Evolutionary conservation across 2,329 filamentous ascomycete genomes (phyloP).

Genomic region (Fusarium lateritium): DNA sequence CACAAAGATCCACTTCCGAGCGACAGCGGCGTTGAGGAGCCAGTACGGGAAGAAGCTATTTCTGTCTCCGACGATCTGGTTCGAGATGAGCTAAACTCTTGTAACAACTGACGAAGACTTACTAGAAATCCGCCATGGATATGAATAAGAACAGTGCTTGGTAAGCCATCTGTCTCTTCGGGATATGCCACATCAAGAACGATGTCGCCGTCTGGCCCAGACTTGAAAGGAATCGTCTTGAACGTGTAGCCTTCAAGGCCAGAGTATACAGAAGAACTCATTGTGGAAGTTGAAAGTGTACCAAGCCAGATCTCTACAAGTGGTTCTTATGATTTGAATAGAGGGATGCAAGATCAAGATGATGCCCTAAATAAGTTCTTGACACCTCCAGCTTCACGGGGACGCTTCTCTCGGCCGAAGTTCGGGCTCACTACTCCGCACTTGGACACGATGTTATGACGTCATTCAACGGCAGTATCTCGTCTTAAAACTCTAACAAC

Average conservation of each 20-base stretch:
- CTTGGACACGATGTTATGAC: neutral
- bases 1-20: constrained; percentile 46
- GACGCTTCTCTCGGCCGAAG: neutral
- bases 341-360: neutral
- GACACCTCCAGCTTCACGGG: too few species aligned
- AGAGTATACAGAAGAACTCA: constrained; percentile 12
- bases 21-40: constrained; percentile 34
- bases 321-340: neutral
- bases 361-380: neutral
- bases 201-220: constrained; percentile 23
- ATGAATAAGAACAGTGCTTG: constrained; percentile 37
- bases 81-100: accelerated
- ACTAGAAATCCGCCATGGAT: constrained; percentile 44
- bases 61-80: constrained; percentile 42
- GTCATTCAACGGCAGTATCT: neutral
- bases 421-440: constrained; percentile 11
- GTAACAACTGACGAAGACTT: accelerated
- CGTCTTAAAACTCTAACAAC: neutral
- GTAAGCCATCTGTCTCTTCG: constrained; percentile 11
- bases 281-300: accelerated
- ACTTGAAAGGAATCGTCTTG: constrained; percentile 37
- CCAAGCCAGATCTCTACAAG: accelerated
- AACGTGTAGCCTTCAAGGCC: constrained; percentile 35
- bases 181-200: constrained; percentile 40
- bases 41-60: constrained; percentile 42